A percentile compares a stretch with the other conserved stretches of the same genome.
Conservation (phyloP, 768 basidiomycete genomes). For the Sutorius australiensis region DNA sequence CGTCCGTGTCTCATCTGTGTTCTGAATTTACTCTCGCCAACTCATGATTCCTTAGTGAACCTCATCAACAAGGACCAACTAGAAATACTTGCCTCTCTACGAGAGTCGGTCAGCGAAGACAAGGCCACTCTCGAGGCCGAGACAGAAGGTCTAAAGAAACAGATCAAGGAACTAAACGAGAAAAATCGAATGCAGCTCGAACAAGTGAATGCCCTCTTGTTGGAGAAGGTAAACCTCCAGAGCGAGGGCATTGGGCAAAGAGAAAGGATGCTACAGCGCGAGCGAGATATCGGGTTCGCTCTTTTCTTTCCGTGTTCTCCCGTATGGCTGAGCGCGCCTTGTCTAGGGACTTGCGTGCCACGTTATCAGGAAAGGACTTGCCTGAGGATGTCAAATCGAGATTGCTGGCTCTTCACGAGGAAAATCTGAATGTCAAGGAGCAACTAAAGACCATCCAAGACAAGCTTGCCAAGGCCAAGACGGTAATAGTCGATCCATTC, state of each 20-base stretch:
- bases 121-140: constrained; percentile 73
- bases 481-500: constrained; percentile 38
- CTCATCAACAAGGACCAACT: constrained; percentile 92
- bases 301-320: background rate
- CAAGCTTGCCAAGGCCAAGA: constrained; percentile 76
- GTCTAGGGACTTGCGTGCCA: constrained; percentile 71
- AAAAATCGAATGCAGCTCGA: constrained; percentile 91
- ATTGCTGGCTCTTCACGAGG: constrained; percentile 72
- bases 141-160: constrained; percentile 55
- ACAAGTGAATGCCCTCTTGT: constrained; percentile 76
- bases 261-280: constrained; percentile 81
- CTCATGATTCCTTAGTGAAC: constrained; percentile 51
- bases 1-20: constrained; percentile 42
- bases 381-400: constrained; percentile 80
- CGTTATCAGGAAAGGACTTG: constrained; percentile 71
- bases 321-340: background rate
- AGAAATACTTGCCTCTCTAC: constrained; percentile 79
- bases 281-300: constrained; percentile 76
- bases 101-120: constrained; percentile 88
- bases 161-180: constrained; percentile 68
- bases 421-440: constrained; percentile 68
- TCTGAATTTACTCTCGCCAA: constrained; percentile 1
- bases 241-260: constrained; percentile 87
- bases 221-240: constrained; percentile 91
- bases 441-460: constrained; percentile 67